Percentiles rank a stretch among this genome's conserved stretches.
Evolutionary conservation across 2,329 filamentous ascomycete genomes (phyloP).

Genomic region (Mollisia scopiformis): DNA sequence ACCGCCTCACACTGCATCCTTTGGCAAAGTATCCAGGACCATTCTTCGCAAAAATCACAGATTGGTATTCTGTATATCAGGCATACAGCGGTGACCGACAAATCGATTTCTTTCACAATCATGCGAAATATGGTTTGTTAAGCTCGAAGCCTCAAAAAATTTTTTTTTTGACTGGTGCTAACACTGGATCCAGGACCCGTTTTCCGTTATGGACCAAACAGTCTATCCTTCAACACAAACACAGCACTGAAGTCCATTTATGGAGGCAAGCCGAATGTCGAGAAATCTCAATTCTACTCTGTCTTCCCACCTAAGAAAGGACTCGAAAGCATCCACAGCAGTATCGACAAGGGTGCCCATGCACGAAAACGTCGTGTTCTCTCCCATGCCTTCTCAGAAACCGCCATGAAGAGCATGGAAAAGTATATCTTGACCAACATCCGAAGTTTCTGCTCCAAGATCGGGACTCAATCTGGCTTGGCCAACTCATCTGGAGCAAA

Average conservation of each 20-base stretch:
- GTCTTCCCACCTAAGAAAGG: conserved; percentile 68
- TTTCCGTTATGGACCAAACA: conserved; percentile 80
- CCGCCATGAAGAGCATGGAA: conserved; percentile 36
- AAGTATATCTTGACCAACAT: conserved; percentile 35
- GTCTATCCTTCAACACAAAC: conserved; percentile 75
- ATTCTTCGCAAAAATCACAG: conserved; percentile 61
- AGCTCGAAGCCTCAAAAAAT: conserved; percentile 15
- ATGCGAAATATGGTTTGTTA: conserved; percentile 71
- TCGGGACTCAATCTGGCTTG: conserved; percentile 35
- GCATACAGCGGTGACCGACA: conserved; percentile 76
- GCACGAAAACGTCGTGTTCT: conserved; percentile 67
- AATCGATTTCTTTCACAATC: conserved; percentile 71
- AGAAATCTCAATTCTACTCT: conserved; percentile 74
- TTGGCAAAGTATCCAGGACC: conserved; percentile 2
- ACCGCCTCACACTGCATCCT: neutral
- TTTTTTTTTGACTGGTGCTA: neutral
- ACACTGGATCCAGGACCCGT: conserved; percentile 39
- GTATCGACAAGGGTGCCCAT: conserved; percentile 68
- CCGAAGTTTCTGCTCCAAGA: conserved; percentile 63
- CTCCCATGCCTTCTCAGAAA: conserved; percentile 64
- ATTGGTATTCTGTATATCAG: conserved; percentile 70
- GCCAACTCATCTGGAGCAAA: conserved; percentile 44
- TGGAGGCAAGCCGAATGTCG: conserved; percentile 63
- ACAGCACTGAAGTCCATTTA: conserved; percentile 69
- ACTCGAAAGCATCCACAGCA: conserved; percentile 73